A percentile compares a stretch with the other conserved stretches of the same genome.
These are phyloP conservation scores for Hypoxylon sp. DNA, from an alignment of 2,329 filamentous ascomycete species.

Conservation along the genomic window DNA sequence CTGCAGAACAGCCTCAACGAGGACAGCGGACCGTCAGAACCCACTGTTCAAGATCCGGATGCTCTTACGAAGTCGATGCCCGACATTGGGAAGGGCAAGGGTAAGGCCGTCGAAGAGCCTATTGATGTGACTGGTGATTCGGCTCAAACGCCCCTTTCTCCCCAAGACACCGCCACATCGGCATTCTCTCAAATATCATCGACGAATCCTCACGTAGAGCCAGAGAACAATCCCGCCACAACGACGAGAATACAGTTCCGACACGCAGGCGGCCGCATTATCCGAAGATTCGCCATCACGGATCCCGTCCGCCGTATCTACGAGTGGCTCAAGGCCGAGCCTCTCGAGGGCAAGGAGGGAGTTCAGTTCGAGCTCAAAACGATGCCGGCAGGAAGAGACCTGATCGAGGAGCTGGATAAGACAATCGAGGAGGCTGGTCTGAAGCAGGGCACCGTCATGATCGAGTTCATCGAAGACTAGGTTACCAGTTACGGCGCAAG, in stretches of 20 bases:
- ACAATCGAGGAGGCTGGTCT: constrained; percentile 85
- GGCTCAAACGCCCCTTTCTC: constrained; percentile 18
- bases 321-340: constrained; percentile 95
- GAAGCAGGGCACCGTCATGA: constrained; percentile 95
- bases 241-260: constrained; percentile 94
- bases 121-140: constrained; percentile 42
- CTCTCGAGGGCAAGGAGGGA: constrained; percentile 82
- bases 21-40: constrained; percentile 56
- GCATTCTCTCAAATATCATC: constrained; percentile 79
- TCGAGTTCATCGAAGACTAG: constrained; percentile 81
- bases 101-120: constrained; percentile 55
- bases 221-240: constrained; percentile 74
- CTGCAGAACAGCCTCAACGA: constrained; percentile 86
- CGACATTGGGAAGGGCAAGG: constrained; percentile 66
- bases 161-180: constrained; percentile 49
- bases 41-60: constrained; percentile 83
- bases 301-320: constrained; percentile 88
- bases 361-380: constrained; percentile 88
- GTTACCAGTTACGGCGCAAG: not conserved
- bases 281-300: constrained; percentile 82
- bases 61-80: constrained; percentile 78
- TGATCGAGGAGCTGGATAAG: constrained; percentile 79
- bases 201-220: constrained; percentile 81
- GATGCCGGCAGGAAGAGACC: constrained; percentile 81
- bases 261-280: constrained; percentile 84